Percentiles rank a stretch among this genome's conserved stretches.
Conservation (phyloP, 1,139 yeast genomes). For the Taphrina sp. region DNA sequence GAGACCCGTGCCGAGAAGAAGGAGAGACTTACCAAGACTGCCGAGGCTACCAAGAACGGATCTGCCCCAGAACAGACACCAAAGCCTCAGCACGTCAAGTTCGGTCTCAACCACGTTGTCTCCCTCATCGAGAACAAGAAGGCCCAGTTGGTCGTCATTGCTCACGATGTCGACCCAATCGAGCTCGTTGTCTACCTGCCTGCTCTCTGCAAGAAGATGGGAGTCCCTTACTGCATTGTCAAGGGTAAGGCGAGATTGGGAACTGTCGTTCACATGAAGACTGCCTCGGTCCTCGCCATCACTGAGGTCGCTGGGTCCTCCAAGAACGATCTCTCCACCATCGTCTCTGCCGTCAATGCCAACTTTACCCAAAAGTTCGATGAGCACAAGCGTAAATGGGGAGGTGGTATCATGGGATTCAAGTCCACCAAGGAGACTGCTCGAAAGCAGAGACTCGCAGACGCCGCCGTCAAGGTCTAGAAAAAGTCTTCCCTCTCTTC, state of each 20-base stretch:
- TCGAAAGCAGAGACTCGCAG: constrained; percentile 28
- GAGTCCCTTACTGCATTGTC: constrained; percentile 97
- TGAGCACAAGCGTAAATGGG: constrained; percentile 97
- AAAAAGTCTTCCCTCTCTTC: too few species aligned
- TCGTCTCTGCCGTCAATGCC: constrained; percentile 86
- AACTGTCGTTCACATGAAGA: constrained; percentile 94
- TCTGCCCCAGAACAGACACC: constrained; percentile 91
- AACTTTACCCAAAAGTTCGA: constrained; percentile 92
- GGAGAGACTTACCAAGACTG: constrained; percentile 97
- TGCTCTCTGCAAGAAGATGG: constrained; percentile 98
- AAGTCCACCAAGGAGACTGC: constrained; percentile 54
- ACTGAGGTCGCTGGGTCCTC: constrained; percentile 93
- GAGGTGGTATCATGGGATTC: constrained; percentile 97
- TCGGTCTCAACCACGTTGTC: constrained; percentile 89
- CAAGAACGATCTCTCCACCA: constrained; percentile 88
- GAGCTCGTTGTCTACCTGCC: constrained; percentile 94
- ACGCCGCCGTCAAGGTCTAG: constrained; percentile 32
- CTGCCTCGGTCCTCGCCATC: constrained; percentile 93
- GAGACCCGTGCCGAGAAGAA: constrained; percentile 96
- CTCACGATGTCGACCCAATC: constrained; percentile 98
- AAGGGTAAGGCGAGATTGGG: constrained; percentile 99
- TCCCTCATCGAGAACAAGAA: constrained; percentile 95
- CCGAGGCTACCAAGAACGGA: constrained; percentile 97
- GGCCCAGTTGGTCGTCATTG: constrained; percentile 93
- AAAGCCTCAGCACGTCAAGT: constrained; percentile 93